Conservation (phyloP, 2,329 filamentous ascomycete species). For the Arthrobotrys sphaeroides region DNA sequence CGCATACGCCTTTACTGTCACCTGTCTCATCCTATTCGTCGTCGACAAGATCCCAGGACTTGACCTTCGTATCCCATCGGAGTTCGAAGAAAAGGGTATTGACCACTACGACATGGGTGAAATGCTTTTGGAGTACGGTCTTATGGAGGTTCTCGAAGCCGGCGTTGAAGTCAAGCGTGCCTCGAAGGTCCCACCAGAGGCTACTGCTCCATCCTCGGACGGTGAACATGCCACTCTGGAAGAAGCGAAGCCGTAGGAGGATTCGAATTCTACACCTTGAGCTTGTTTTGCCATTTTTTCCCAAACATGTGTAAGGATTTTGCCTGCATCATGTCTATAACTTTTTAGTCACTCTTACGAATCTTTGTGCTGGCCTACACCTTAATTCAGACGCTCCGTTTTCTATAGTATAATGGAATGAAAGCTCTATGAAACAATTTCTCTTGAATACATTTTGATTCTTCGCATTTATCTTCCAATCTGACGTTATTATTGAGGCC, state of each 20-base stretch:
- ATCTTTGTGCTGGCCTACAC: neutral
- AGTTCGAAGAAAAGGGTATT: slow-evolving; percentile 67
- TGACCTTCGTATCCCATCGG: slow-evolving; percentile 67
- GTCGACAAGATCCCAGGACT: slow-evolving; percentile 70
- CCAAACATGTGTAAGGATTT: slow-evolving; percentile 16
- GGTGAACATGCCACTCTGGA: slow-evolving; percentile 40
- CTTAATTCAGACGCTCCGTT: neutral
- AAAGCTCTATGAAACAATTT: slow-evolving; percentile 10
- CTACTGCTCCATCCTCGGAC: slow-evolving; percentile 29
- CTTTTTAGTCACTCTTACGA: slow-evolving; percentile 6
- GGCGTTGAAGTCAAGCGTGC: slow-evolving; percentile 40
- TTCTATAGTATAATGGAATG: slow-evolving; percentile 9
- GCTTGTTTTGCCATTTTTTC: slow-evolving; percentile 18
- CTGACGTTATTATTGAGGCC: too few species aligned
- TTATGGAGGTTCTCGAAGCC: slow-evolving; percentile 49
- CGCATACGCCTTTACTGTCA: slow-evolving; percentile 67
- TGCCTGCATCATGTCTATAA: slow-evolving; percentile 14
- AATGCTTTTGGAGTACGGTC: slow-evolving; percentile 53
- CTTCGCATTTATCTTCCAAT: too few species aligned
- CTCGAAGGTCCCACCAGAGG: slow-evolving; percentile 28
- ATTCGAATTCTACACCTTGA: slow-evolving; percentile 4
- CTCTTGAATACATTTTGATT: too few species aligned
- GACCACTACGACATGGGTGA: slow-evolving; percentile 65
- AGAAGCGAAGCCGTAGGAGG: slow-evolving; percentile 36
- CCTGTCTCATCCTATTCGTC: slow-evolving; percentile 66